These are phyloP conservation scores for Pilaira anomala DNA, from an alignment of 192 early-diverging fungal species.

Conservation along the genomic window DNA sequence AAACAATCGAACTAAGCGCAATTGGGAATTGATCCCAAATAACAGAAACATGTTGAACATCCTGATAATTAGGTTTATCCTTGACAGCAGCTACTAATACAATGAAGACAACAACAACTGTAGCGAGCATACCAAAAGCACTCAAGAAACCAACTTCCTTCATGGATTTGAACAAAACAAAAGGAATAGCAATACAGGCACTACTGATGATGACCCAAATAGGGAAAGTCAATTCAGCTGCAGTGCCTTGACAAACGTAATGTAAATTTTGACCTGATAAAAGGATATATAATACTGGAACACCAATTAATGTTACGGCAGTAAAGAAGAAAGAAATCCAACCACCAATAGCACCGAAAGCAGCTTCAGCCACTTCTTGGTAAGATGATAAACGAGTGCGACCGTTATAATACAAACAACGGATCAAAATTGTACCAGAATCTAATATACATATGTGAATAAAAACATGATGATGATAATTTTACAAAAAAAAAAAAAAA, in stretches of 20 bases:
- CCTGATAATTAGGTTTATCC: slow-evolving; percentile 23
- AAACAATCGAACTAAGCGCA: slow-evolving; percentile 60
- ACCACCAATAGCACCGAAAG: slow-evolving; percentile 63
- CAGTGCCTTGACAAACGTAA: slow-evolving; percentile 45
- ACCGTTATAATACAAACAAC: slow-evolving; percentile 34
- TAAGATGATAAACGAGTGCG: slow-evolving; percentile 50
- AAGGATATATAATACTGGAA: slow-evolving; percentile 64
- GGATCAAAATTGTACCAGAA: slow-evolving; percentile 21
- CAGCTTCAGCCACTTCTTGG: slow-evolving; percentile 62
- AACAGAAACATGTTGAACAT: slow-evolving; percentile 34
- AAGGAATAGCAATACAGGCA: slow-evolving; percentile 58
- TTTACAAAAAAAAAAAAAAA: neutral
- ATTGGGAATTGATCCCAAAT: slow-evolving; percentile 55
- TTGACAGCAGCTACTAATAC: slow-evolving; percentile 50
- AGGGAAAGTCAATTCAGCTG: slow-evolving; percentile 41
- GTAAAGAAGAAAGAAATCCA: slow-evolving; percentile 61
- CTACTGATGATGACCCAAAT: slow-evolving; percentile 59
- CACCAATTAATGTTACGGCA: slow-evolving; percentile 62
- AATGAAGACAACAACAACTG: slow-evolving; percentile 64
- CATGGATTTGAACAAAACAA: slow-evolving; percentile 69
- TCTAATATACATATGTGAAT: slow-evolving; percentile 5
- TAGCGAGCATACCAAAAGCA: slow-evolving; percentile 65
- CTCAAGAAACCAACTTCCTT: slow-evolving; percentile 71
- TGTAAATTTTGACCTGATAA: slow-evolving; percentile 66
- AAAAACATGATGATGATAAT: neutral